Percentiles rank a stretch among this genome's conserved stretches.
These are phyloP conservation scores for Telopea speciosissima DNA, from an alignment of 177 flowering plant genomes.

Conservation along the genomic window DNA sequence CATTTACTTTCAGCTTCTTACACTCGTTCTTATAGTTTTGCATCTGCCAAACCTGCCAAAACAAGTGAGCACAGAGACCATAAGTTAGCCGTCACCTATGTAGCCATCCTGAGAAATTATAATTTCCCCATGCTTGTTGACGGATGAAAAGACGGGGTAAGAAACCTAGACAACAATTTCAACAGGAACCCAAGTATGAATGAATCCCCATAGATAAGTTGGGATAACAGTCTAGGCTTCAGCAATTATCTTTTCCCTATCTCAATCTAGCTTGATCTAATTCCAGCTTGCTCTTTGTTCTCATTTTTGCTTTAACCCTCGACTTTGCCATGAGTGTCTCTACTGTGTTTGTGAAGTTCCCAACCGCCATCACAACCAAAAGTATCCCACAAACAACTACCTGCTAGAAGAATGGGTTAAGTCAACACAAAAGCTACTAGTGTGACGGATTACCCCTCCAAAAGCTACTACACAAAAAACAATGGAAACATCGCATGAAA, in stretches of 20 bases:
- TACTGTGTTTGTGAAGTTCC: constrained; percentile 83
- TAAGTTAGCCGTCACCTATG: not conserved
- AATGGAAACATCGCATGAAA: not conserved
- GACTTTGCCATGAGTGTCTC: constrained; percentile 78
- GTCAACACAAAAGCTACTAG: not conserved
- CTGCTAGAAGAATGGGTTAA: constrained; percentile 31
- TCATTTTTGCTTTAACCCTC: constrained; percentile 89
- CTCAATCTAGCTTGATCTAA: constrained; percentile 17
- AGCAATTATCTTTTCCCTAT: not conserved
- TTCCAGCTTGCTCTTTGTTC: constrained; percentile 68
- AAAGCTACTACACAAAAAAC: not conserved
- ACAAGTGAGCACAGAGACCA: not conserved
- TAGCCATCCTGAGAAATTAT: not conserved
- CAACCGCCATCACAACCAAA: constrained; percentile 83
- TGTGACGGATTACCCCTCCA: not conserved
- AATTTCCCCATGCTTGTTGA: not conserved
- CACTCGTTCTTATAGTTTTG: not conserved
- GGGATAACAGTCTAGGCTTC: not conserved
- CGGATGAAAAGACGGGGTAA: not conserved
- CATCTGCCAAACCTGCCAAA: not conserved
- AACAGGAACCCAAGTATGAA: not conserved
- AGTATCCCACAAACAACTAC: constrained; percentile 77
- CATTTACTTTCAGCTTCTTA: not conserved
- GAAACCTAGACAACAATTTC: too few relatives aligned
- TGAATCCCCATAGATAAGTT: not conserved